Base-by-base conservation (phyloP, 2,329 filamentous ascomycete genomes). In the Fusarium kyushuense region DNA sequence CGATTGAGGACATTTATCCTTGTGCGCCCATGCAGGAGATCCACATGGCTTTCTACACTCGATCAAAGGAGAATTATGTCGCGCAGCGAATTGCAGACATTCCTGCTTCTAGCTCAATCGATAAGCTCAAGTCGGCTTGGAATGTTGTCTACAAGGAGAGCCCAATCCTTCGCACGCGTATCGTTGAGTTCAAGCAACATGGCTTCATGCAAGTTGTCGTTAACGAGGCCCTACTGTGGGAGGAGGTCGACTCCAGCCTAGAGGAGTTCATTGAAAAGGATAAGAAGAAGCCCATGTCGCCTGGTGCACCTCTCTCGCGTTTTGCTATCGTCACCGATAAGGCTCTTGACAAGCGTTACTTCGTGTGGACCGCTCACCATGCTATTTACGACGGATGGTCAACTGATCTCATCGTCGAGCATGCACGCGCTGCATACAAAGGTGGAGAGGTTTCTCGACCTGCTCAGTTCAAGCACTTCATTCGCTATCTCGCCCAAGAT, bases 1-100 rank as follows among this genome's bases (percentile, higher is more conserved):
- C 70, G 9, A 75, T 86, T 8, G 81, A 85, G 58, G 84, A 87
- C 49, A 76, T 85, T 1, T 87, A 85, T 49, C 84, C 85, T 3
- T 86, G 84, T 70, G 84, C 84, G 0, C 80, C 84, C 0, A 76
- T 86, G 17, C 85, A 87, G 58, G 84, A 86, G 70, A 84, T 82
- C 6, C 79, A 87, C 5, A 81, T 87, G 75, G 82, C 84, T 1
- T 74, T 87, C 17, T 84, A 85, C 13, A 79, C 79, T 40, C 82
- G 83, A 67, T 78, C 82, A 9, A 77, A 77, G 14, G 84, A 84
- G 29, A 81, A 81, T 1, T 87, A 87, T 41, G 79, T 87, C 1
- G 83, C 83, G 1, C 83, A 83, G 58, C 74, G 82, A 32, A 80
- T 84, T 3, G 76, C 83, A 19, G 75, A 80, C 33, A 73, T 85